Evolutionary conservation across 2,329 filamentous ascomycete species (phyloP).

Genomic region (Chrysoporthe puriensis): DNA sequence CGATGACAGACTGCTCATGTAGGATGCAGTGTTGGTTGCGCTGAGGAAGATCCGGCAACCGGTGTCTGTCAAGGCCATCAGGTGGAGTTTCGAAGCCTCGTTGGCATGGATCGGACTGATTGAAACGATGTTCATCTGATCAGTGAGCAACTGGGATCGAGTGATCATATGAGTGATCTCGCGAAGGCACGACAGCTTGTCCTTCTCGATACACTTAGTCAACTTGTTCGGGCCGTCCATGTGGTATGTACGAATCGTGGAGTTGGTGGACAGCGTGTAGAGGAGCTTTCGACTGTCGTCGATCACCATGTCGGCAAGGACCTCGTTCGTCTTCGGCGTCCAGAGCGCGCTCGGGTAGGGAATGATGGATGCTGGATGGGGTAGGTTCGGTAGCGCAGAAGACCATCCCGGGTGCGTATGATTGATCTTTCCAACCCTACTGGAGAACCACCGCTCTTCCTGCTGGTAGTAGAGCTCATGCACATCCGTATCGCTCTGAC

Average conservation of each 20-base stretch:
- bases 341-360: constrained; percentile 50
- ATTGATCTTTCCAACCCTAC: constrained; percentile 83
- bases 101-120: constrained; percentile 81
- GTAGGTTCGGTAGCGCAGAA: constrained; percentile 61
- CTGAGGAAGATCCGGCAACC: constrained; percentile 93
- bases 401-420: constrained; percentile 78
- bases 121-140: constrained; percentile 74
- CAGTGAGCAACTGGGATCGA: constrained; percentile 70
- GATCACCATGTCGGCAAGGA: constrained; percentile 77
- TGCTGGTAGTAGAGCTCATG: constrained; percentile 96
- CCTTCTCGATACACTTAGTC: constrained; percentile 68
- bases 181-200: constrained; percentile 61
- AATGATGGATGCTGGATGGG: constrained; percentile 46
- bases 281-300: constrained; percentile 88
- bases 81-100: constrained; percentile 81
- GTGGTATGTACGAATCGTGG: constrained; percentile 89
- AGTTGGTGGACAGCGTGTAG: constrained; percentile 86
- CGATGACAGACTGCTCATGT: constrained; percentile 63
- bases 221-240: constrained; percentile 70
- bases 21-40: constrained; percentile 77
- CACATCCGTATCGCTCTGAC: constrained; percentile 79
- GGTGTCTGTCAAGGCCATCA: constrained; percentile 88
- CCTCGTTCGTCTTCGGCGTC: constrained; percentile 59
- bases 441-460: constrained; percentile 95
- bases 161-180: constrained; percentile 88